Base-by-base conservation (phyloP, 139 green algal genomes). In the Mesotaenium endlicherianum region DNA sequence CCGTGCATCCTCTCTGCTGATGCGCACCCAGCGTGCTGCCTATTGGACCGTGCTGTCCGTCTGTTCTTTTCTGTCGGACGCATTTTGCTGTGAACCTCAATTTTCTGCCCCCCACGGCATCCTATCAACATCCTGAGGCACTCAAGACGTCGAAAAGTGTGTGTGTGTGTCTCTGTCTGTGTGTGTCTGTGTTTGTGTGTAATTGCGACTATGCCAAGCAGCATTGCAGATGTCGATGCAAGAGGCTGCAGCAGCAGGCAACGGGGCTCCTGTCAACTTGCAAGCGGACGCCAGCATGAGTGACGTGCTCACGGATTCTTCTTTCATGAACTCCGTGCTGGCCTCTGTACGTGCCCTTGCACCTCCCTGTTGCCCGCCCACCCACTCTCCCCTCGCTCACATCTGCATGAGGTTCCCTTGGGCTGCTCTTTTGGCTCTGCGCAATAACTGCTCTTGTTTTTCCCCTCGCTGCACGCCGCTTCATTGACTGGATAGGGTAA, bases 201-300 rank as follows among this genome's bases (percentile, higher is more conserved):
- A 41, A 40, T 38, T 43, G 5, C 58, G 16, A n/a, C 59, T 75
- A 20, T 50, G 38, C 6, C 68, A 20, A 68, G 71, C 80, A 80
- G 82, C 82, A 38, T 34, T 87, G 45, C 82, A 85, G 77, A 88
- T 87, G 82, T 87, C 82, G 4, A 81, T 87, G 57, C 53, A 87
- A 40, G 43, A 85, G 75, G 60, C 58, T 55, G 47, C 2, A 80
- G 70, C 60, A 43, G 70, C 57, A 44, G 26, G 58, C 80, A 34
- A 2, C 2, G 53, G 59, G 0, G 64, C 50, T 30, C 30, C 38
- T 70, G 70, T 31, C 55, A 69, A 82, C 1, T 30, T 64, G 40
- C 77, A 49, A n/a, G n/a, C n/a, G n/a, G n/a, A n/a, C n/a, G n/a
- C n/a, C n/a, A n/a, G n/a, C 14, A 80, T 85, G 31, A 50, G 47